Evolutionary conservation across 2,329 filamentous ascomycete genomes (phyloP).

Genomic region (Colletotrichum falcatum): DNA sequence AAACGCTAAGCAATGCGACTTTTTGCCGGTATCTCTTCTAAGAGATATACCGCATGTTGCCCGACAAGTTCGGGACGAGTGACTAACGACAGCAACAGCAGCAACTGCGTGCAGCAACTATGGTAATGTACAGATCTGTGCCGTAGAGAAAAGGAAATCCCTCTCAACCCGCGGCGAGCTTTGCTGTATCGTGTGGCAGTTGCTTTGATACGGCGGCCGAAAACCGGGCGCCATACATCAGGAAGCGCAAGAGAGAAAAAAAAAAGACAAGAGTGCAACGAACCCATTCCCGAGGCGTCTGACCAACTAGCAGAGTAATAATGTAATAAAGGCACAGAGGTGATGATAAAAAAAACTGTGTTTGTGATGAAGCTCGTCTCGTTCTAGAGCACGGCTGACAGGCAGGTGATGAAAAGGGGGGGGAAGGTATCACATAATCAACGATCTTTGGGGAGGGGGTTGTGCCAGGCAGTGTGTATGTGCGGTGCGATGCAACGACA

Average conservation of each 20-base stretch:
- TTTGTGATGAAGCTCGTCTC: slow-evolving; percentile 39
- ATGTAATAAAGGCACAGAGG: slow-evolving; percentile 39
- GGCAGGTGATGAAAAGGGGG: slow-evolving; percentile 34
- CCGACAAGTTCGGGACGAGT: slow-evolving; percentile 37
- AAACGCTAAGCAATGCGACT: slow-evolving; percentile 42
- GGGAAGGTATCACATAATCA: slow-evolving; percentile 51
- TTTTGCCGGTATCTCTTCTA: slow-evolving; percentile 43
- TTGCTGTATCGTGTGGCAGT: slow-evolving; percentile 53
- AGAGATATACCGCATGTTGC: slow-evolving; percentile 34
- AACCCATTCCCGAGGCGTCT: slow-evolving; percentile 48
- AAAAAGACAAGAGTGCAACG: slow-evolving; percentile 46
- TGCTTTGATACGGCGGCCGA: slow-evolving; percentile 48
- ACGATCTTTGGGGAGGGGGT: slow-evolving; percentile 37
- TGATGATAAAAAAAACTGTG: slow-evolving; percentile 38
- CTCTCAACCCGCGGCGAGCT: slow-evolving; percentile 53
- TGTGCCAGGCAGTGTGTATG: slow-evolving; percentile 42
- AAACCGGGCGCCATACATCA: slow-evolving; percentile 45
- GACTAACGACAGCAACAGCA: slow-evolving; percentile 49
- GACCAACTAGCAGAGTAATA: slow-evolving; percentile 40
- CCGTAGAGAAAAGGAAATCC: slow-evolving; percentile 50
- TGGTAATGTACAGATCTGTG: slow-evolving; percentile 68
- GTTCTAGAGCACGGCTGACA: slow-evolving; percentile 40
- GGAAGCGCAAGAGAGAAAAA: slow-evolving; percentile 36
- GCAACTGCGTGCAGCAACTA: slow-evolving; percentile 58
- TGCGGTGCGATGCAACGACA: slow-evolving; percentile 43